Percentiles rank a stretch among this genome's conserved stretches.
phyloP scores from a whole-genome alignment of 2,329 filamentous ascomycete genomes.

The Aspergillus carbonarius region DNA sequence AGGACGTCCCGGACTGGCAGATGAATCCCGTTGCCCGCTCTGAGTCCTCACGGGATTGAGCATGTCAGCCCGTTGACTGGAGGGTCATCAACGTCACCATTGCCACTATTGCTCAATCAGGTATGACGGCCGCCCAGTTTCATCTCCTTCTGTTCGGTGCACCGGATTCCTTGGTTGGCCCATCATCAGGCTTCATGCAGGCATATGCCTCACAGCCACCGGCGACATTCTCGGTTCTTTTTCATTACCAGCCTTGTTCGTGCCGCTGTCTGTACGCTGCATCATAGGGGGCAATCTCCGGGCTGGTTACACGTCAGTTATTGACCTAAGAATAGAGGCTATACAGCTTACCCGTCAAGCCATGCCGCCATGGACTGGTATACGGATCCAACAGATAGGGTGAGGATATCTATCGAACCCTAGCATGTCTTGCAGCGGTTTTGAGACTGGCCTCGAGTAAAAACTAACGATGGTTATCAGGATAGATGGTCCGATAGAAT shows the following conservation, averaged over 20 bases:
- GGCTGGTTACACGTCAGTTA: neutral
- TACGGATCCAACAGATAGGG: neutral
- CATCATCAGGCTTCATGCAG: slow-evolving; percentile 1
- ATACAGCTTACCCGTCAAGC: neutral
- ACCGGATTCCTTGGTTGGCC: neutral
- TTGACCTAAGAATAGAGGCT: neutral
- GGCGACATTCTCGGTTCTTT: slow-evolving; percentile 2
- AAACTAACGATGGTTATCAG: neutral
- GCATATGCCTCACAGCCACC: neutral
- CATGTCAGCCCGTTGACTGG: neutral
- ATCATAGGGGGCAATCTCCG: neutral
- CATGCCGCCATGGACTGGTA: neutral
- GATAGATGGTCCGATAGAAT: neutral
- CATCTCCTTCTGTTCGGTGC: neutral
- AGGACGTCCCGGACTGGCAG: neutral
- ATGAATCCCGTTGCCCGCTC: neutral
- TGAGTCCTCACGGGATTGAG: neutral
- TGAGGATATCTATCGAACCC: neutral
- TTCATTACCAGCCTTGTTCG: neutral
- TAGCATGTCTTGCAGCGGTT: neutral
- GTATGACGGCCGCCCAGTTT: slow-evolving; percentile 3
- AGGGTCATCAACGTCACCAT: neutral
- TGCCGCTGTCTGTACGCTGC: neutral
- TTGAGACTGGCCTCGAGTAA: neutral
- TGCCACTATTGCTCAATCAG: neutral